phyloP scores from a whole-genome alignment of 2,329 filamentous ascomycete genomes.

The Fusarium algeriense region DNA sequence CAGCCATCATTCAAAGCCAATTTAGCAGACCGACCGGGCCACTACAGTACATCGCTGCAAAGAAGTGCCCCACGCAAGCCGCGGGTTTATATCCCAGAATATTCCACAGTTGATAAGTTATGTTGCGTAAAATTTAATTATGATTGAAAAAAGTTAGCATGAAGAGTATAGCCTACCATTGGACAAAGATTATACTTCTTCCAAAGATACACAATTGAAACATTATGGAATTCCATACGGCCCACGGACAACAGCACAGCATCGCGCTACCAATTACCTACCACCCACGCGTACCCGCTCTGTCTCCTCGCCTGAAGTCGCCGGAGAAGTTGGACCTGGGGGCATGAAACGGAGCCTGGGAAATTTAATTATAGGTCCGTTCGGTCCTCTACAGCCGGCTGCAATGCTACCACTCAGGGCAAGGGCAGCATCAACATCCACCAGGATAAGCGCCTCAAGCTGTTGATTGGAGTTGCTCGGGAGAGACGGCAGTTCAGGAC shows the following conservation, averaged over 20 bases:
- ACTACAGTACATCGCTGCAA: constrained; percentile 9
- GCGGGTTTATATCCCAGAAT: constrained; percentile 7
- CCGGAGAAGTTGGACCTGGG: constrained; percentile 17
- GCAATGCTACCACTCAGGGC: constrained; percentile 9
- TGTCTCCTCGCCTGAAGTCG: constrained; percentile 35
- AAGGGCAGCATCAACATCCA: constrained; percentile 34
- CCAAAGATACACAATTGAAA: not conserved
- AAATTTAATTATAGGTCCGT: constrained; percentile 44
- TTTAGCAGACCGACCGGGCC: constrained; percentile 29
- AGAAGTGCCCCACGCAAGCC: constrained; percentile 31
- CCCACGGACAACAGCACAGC: constrained; percentile 10
- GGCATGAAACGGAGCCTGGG: constrained; percentile 36
- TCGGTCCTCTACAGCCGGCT: constrained; percentile 1
- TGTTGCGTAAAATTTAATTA: not conserved
- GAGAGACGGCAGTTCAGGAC: constrained; percentile 35
- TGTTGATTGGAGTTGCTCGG: constrained; percentile 31
- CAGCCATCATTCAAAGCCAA: constrained; percentile 23
- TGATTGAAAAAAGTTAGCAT: not conserved
- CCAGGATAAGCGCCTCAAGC: constrained; percentile 29
- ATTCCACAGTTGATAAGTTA: not conserved
- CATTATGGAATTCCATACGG: not conserved
- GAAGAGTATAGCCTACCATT: not conserved
- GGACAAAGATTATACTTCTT: not conserved
- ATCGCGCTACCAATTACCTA: constrained; percentile 4
- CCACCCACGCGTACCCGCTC: constrained; percentile 32